Percentiles rank a stretch among this genome's conserved stretches.
These are phyloP conservation scores for Delonix regia DNA, from an alignment of 306 rosid genomes.

Conservation along the genomic window DNA sequence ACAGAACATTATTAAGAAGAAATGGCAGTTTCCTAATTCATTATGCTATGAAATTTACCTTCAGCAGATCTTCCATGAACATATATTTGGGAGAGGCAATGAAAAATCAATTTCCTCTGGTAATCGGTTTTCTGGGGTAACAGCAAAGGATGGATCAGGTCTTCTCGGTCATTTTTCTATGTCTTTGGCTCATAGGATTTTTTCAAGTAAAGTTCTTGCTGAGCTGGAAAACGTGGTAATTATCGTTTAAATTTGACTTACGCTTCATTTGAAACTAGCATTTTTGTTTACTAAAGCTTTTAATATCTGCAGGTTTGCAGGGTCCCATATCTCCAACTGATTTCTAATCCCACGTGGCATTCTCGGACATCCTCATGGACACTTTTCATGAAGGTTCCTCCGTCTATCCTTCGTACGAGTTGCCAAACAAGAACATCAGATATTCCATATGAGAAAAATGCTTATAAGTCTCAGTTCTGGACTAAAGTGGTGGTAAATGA, in stretches of 20 bases:
- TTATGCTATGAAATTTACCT: constrained; percentile 78
- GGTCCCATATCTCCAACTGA: constrained; percentile 75
- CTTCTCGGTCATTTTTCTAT: constrained; percentile 87
- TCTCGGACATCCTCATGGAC: constrained; percentile 92
- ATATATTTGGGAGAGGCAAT: constrained; percentile 66
- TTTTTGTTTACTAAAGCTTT: constrained; percentile 30
- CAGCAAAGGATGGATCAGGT: constrained; percentile 68
- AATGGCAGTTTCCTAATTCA: constrained; percentile 58
- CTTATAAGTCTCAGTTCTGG: constrained; percentile 67
- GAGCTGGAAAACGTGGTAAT: constrained; percentile 89
- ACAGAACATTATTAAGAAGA: constrained; percentile 42
- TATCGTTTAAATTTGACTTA: constrained; percentile 24
- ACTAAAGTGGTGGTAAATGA: constrained; percentile 80
- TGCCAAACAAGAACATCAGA: constrained; percentile 53
- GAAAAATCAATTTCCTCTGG: constrained; percentile 53
- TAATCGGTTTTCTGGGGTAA: constrained; percentile 50
- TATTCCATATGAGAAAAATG: constrained; percentile 38
- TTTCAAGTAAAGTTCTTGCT: constrained; percentile 78
- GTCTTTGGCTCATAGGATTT: constrained; percentile 84
- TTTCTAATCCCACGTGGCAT: constrained; percentile 88
- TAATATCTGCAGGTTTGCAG: constrained; percentile 63
- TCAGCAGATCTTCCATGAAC: constrained; percentile 84
- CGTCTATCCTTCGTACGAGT: constrained; percentile 56
- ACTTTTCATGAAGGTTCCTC: constrained; percentile 75
- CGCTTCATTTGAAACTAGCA: constrained; percentile 29